Base-by-base conservation (phyloP, 1,284 basidiomycete genomes). In the Wallemia mellicola region DNA sequence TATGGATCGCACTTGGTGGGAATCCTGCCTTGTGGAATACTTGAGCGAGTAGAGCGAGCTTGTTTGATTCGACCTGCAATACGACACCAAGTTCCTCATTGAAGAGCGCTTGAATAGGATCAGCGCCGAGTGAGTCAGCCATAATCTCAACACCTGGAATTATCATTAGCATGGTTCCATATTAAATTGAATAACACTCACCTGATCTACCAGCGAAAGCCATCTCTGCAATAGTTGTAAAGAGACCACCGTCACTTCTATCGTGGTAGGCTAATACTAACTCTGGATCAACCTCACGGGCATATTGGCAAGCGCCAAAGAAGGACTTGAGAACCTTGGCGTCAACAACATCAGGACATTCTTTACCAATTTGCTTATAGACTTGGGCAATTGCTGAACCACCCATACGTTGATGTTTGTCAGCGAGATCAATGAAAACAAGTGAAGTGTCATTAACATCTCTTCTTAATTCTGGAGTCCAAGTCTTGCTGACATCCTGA, bases 21-120 rank as follows among this genome's bases (percentile, higher is more conserved):
- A 95, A 83, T 2, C 84, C 83, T 22, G 75, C 72, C 30, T 73
- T 71, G 54, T 74, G 72, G 69, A 95, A 87, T 2, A 76, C 72
- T 17, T 75, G 70, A 57, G 74, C 73, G 63, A 96, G 75, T 3
- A 72, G 69, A 9, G 71, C 67, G 58, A 89, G 68, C 57, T 84
- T 77, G 2, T 73, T 70, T 60, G 78, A 70, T 61, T 79, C 77
- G 58, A 95, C 78, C 71, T 99, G 94, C 60, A 96, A 70, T 26
- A 98, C 82, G 2, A 83, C 89, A 54, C 94, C 94, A 19, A 98
- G 77, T 71, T 98, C 94, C 68, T 98, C 92, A 69, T 91, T 94
- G 75, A 98, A 98, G 57, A 98, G 73, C 0, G 80, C 75, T 1
- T 82, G 74, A 22, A 87, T 70, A 1, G 77, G 74, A 61, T 81